These are phyloP conservation scores for Aspergillus floridensis DNA, from an alignment of 2,329 filamentous ascomycete species.

Conservation along the genomic window DNA sequence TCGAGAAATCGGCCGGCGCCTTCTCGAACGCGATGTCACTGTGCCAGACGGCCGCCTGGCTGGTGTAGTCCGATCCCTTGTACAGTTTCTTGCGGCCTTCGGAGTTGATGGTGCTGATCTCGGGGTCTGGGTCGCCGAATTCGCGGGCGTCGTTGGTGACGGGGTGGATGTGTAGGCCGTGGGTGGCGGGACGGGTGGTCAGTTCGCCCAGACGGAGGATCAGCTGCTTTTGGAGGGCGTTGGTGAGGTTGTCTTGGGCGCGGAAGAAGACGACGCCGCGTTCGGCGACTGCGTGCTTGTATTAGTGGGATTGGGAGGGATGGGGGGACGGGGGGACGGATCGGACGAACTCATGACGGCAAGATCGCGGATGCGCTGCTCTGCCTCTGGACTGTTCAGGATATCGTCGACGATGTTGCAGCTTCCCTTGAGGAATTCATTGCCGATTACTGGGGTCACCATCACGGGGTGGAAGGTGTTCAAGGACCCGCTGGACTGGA, in stretches of 20 bases:
- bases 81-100: conserved; percentile 52
- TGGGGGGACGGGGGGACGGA: background rate
- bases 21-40: conserved; percentile 66
- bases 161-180: conserved; percentile 61
- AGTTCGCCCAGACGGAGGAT: conserved; percentile 60
- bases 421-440: conserved; percentile 38
- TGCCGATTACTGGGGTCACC: conserved; percentile 42
- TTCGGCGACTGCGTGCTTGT: conserved; percentile 55
- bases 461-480: conserved; percentile 12
- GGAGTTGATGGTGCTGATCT: conserved; percentile 65
- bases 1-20: conserved; percentile 62
- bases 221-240: conserved; percentile 65
- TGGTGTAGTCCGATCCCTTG: conserved; percentile 11
- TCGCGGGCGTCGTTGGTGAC: conserved; percentile 56
- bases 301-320: background rate
- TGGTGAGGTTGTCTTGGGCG: conserved; percentile 58
- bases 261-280: conserved; percentile 71
- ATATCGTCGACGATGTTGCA: conserved; percentile 49
- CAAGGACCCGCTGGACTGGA: conserved; percentile 14
- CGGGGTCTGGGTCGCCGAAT: conserved; percentile 55
- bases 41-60: conserved; percentile 49
- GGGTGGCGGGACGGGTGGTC: conserved; percentile 57
- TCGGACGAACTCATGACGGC: conserved; percentile 61
- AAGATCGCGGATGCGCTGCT: conserved; percentile 63
- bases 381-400: conserved; percentile 60